These are phyloP conservation scores for Stagonosporopsis vannaccii DNA, from an alignment of 2,329 filamentous ascomycete species.

Conservation along the genomic window DNA sequence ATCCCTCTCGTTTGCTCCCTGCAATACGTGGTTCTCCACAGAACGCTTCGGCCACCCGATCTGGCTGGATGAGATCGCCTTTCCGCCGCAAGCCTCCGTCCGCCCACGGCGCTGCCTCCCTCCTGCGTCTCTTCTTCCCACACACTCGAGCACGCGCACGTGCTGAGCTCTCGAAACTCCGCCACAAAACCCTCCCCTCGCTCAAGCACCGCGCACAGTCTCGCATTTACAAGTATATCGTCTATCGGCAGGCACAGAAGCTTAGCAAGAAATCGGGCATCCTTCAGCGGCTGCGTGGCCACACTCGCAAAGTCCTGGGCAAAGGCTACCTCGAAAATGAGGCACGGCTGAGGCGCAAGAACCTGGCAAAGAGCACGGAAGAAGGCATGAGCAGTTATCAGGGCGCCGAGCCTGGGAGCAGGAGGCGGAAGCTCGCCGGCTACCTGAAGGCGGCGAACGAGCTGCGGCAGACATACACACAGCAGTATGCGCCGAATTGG, in stretches of 20 bases:
- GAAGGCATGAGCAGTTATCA: conserved; percentile 43
- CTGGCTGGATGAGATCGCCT: conserved; percentile 43
- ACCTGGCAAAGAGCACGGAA: conserved; percentile 39
- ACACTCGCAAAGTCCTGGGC: conserved; percentile 42
- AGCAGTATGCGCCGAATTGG: conserved; percentile 60
- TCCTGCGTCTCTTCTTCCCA: conserved; percentile 73
- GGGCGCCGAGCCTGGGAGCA: conserved; percentile 68
- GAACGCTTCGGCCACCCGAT: conserved; percentile 13
- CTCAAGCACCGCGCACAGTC: conserved; percentile 76
- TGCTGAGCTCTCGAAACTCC: conserved; percentile 72
- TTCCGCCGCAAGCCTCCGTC: conserved; percentile 41
- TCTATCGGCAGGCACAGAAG: conserved; percentile 63
- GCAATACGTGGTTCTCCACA: conserved; percentile 6
- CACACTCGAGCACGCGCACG: conserved; percentile 69
- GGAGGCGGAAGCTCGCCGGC: conserved; percentile 78
- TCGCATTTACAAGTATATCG: conserved; percentile 76
- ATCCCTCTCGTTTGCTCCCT: not conserved
- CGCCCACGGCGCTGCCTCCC: conserved; percentile 41
- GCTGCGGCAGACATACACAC: conserved; percentile 70
- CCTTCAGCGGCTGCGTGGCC: conserved; percentile 41
- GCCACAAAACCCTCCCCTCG: conserved; percentile 75
- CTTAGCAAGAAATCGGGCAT: conserved; percentile 38
- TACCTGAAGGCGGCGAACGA: conserved; percentile 77
- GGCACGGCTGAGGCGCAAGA: conserved; percentile 37
- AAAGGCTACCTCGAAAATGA: conserved; percentile 44